These are phyloP conservation scores for Umbelopsis isabellina DNA, from an alignment of 192 early-diverging fungal species.

Conservation along the genomic window DNA sequence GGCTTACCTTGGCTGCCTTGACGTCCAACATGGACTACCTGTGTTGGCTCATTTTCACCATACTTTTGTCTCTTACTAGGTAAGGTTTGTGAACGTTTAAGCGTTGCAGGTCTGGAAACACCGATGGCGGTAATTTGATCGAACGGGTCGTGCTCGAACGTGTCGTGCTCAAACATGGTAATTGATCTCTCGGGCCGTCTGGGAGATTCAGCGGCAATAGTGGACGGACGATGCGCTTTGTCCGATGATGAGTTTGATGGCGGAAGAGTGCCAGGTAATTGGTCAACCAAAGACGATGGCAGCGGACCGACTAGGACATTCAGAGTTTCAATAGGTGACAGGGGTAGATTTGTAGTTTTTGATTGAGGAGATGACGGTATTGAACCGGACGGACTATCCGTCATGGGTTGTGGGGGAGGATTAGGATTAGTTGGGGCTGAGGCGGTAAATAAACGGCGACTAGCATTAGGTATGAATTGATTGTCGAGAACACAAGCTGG, in stretches of 20 bases:
- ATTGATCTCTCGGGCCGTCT: not conserved
- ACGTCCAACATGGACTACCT: slow-evolving; percentile 26
- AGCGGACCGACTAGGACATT: slow-evolving; percentile 1
- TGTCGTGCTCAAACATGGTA: not conserved
- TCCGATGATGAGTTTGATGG: not conserved
- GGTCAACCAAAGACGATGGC: not conserved
- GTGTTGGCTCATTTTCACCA: slow-evolving; percentile 15
- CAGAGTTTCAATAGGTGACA: slow-evolving; percentile 10
- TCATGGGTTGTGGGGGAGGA: not conserved
- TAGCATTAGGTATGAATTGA: slow-evolving; percentile 16
- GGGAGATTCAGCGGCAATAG: slow-evolving; percentile 21
- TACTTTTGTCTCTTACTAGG: slow-evolving; percentile 23
- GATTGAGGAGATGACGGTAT: not conserved
- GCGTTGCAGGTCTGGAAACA: not conserved
- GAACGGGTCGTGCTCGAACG: not conserved
- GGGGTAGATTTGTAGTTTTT: slow-evolving; percentile 2
- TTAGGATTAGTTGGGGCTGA: not conserved
- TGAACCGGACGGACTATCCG: not conserved
- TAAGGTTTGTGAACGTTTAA: slow-evolving; percentile 18
- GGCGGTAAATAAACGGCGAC: not conserved
- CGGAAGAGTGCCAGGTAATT: not conserved
- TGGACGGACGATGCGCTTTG: not conserved
- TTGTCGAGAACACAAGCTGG: slow-evolving; percentile 15
- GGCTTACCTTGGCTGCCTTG: not conserved
- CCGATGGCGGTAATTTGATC: not conserved